phyloP scores from a whole-genome alignment of 257 asterid genomes.

The Datura wrightii region DNA sequence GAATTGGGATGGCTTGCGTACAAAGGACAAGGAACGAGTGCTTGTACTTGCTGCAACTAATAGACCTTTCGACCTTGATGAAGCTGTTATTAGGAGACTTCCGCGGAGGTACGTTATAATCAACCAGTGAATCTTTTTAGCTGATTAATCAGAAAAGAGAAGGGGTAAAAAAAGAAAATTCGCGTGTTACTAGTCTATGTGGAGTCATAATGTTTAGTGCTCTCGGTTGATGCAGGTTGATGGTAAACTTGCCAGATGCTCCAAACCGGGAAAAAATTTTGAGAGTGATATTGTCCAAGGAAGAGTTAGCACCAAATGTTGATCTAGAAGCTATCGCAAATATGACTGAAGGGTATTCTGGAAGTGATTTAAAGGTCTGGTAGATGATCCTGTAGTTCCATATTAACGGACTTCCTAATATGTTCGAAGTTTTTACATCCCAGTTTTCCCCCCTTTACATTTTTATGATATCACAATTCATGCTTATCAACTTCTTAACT shows the following conservation, averaged over 20 bases:
- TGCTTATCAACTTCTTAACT: constrained; percentile 2
- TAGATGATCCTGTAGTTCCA: constrained; percentile 14
- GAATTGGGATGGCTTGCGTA: constrained; percentile 93
- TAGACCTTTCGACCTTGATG: constrained; percentile 96
- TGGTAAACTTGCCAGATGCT: constrained; percentile 93
- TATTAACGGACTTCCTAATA: not conserved
- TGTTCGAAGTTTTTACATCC: not conserved
- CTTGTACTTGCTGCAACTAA: constrained; percentile 94
- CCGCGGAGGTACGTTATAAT: constrained; percentile 64
- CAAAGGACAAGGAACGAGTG: constrained; percentile 95
- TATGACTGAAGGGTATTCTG: constrained; percentile 92
- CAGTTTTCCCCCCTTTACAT: not conserved
- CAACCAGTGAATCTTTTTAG: not conserved
- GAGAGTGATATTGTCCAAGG: constrained; percentile 73
- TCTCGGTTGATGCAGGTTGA: constrained; percentile 62
- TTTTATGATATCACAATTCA: constrained; percentile 8
- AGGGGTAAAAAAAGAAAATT: not conserved
- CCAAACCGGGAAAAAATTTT: constrained; percentile 73
- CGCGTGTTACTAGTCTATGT: constrained; percentile 1
- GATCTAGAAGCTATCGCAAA: constrained; percentile 78
- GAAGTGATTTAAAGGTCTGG: constrained; percentile 92
- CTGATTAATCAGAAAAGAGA: constrained; percentile 7
- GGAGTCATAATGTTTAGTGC: not conserved
- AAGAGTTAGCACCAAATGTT: constrained; percentile 66
- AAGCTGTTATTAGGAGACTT: constrained; percentile 95